Evolutionary conservation across 805 yeast genomes (phyloP).

Genomic region (Ogataea nonfermentans): DNA sequence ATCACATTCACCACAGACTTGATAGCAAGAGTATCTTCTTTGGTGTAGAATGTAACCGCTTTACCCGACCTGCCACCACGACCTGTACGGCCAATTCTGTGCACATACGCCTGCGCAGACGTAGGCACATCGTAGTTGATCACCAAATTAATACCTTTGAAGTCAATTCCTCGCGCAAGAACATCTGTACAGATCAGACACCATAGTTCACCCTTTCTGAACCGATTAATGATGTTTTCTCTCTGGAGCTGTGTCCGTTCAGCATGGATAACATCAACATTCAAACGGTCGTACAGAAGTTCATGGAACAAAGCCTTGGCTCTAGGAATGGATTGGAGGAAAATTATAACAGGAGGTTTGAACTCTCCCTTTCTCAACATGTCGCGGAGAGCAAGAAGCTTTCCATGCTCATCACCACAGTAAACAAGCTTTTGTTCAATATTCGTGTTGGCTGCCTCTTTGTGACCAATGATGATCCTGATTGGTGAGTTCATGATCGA

Average conservation of each 20-base stretch:
- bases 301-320: slow-evolving; percentile 96
- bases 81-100: slow-evolving; percentile 98
- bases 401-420: slow-evolving; percentile 96
- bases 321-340: slow-evolving; percentile 86
- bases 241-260: slow-evolving; percentile 89
- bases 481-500: slow-evolving; percentile 83
- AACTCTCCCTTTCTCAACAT: slow-evolving; percentile 81
- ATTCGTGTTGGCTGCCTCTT: slow-evolving; percentile 84
- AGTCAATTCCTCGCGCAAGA: slow-evolving; percentile 93
- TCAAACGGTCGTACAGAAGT: slow-evolving; percentile 82
- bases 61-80: slow-evolving; percentile 86
- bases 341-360: slow-evolving; percentile 89
- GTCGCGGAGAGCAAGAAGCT: slow-evolving; percentile 85
- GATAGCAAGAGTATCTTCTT: slow-evolving; percentile 74
- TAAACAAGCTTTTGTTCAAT: slow-evolving; percentile 81
- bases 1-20: slow-evolving; percentile 89
- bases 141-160: slow-evolving; percentile 91
- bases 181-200: slow-evolving; percentile 96
- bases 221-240: slow-evolving; percentile 76
- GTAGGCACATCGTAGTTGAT: slow-evolving; percentile 96
- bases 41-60: slow-evolving; percentile 91
- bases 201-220: slow-evolving; percentile 91
- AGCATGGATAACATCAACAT: slow-evolving; percentile 94
- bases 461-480: slow-evolving; percentile 86
- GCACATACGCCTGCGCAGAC: slow-evolving; percentile 91